Base-by-base conservation (phyloP, 2,329 filamentous ascomycete genomes). In the Aphanoascus verrucosus region DNA sequence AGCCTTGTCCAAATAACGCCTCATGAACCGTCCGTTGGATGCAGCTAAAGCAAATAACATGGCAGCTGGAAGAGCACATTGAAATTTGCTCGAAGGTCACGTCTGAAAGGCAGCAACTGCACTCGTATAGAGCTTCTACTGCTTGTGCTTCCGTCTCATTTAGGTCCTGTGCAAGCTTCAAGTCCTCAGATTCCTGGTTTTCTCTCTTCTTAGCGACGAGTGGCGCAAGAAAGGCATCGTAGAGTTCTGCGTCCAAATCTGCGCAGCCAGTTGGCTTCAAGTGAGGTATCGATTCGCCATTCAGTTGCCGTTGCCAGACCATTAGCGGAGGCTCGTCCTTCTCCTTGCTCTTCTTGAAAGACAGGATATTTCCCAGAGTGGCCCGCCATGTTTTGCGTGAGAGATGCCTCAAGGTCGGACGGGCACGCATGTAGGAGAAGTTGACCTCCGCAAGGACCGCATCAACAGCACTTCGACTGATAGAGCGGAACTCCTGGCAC, bases 1-100 rank as follows among this genome's bases (percentile, higher is more conserved):
- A 96, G 50, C 88, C 88, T 67, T 97, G 93, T 0, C 93, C 93
- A 65, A 94, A 97, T 0, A 97, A 74, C 1, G 90, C 89, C 66
- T 97, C 91, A 48, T 84, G 85, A 55, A 91, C 78, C 9, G 89
- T 84, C 59, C 85, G 82, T 58, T 84, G 84, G 49, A 97, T 83
- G 68, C 93, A 97, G 44, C 80, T 80, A 69, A 90, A 69, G 58
- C 74, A 76, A 35, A 75, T 72, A n/a, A 72, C 60, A 61, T 76
- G 74, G 20, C 60, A 62, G 46, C 64, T 62, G 9, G 63, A 62
- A 12, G 72, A 73, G 59, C 74, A 76, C 8, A 69, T 66, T 15
- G 71, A 67, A 42, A 74, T 69, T 57, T 74, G 69, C 62, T 76
- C 74, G 53, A 76, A 76, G 1, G 72, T 66, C 45, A 70, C 67